phyloP scores from a whole-genome alignment of 108 stramenopile species.

The Fistulifera pelliculosa region DNA sequence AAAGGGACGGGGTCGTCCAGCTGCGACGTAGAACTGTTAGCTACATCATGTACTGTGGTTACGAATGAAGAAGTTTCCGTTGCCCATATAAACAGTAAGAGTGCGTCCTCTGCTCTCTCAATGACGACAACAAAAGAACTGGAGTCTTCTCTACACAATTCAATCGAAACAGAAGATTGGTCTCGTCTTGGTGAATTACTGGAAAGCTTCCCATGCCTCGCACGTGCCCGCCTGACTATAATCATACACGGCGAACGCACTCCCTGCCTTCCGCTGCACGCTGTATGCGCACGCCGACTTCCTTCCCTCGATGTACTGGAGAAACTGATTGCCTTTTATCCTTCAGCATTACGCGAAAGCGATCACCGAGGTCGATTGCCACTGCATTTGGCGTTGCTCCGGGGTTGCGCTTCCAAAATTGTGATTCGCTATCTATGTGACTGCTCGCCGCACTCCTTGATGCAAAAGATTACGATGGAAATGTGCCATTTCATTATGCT shows the following conservation, averaged over 20 bases:
- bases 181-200: too few species aligned
- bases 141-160: too few species aligned
- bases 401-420: background rate
- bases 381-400: slow-evolving; percentile 15
- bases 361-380: slow-evolving; percentile 10
- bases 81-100: too few species aligned
- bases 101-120: too few species aligned
- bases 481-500: slow-evolving; percentile 19
- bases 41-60: too few species aligned
- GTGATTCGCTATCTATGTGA: slow-evolving; percentile 9
- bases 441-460: background rate
- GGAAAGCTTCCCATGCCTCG: background rate
- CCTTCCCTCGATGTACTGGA: slow-evolving; percentile 3
- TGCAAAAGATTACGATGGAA: slow-evolving; percentile 13
- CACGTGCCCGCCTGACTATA: background rate
- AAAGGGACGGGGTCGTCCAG: too few species aligned
- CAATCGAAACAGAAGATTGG: too few species aligned
- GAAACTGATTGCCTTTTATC: slow-evolving; percentile 3
- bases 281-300: background rate
- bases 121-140: too few species aligned
- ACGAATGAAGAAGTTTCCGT: too few species aligned
- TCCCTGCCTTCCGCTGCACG: background rate
- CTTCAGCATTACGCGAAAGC: background rate
- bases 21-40: too few species aligned
- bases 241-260: background rate